Percentiles rank a stretch among this genome's conserved stretches.
Evolutionary conservation across 139 green algal species (phyloP).

Genomic region (Micractinium conductrix): DNA sequence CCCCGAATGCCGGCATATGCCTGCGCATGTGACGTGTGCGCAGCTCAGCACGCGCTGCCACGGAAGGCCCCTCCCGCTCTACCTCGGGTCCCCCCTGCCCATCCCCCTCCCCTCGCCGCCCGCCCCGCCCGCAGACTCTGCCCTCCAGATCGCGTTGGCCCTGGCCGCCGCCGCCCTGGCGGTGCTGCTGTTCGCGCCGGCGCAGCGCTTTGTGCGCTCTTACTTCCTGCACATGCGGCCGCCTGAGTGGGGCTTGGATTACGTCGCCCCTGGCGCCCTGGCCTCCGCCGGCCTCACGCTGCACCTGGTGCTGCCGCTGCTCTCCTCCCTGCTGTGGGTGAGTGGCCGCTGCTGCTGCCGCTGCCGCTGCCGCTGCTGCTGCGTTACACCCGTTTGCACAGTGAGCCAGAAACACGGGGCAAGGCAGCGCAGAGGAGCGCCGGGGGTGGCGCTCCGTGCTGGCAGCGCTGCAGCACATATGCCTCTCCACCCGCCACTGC

Average conservation of each 20-base stretch:
- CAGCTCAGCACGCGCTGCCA: no score
- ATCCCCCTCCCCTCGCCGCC: not conserved
- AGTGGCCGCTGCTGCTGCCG: not conserved
- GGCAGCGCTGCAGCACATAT: no score
- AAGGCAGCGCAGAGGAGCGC: no score
- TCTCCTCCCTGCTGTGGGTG: slow-evolving; percentile 33
- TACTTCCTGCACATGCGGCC: slow-evolving; percentile 15
- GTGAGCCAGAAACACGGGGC: no score
- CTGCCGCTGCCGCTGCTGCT: not conserved
- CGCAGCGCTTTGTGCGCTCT: slow-evolving; percentile 33
- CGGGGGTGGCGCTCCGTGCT: not conserved
- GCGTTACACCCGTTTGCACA: not conserved
- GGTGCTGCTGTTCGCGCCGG: slow-evolving; percentile 35
- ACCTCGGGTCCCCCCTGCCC: not conserved
- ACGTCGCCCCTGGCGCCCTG: not conserved
- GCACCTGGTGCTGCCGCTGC: slow-evolving; percentile 30
- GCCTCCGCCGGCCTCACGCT: not conserved
- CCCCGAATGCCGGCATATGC: no score
- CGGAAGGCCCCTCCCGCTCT: not conserved
- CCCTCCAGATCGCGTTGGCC: slow-evolving; percentile 17
- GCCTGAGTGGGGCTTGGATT: slow-evolving; percentile 1
- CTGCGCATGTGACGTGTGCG: no score
- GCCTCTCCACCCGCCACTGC: no score
- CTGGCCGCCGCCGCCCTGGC: not conserved
- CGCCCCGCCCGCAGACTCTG: not conserved